These are phyloP conservation scores for Aspergillus nomiae DNA, from an alignment of 2,329 filamentous ascomycete species.

Conservation along the genomic window DNA sequence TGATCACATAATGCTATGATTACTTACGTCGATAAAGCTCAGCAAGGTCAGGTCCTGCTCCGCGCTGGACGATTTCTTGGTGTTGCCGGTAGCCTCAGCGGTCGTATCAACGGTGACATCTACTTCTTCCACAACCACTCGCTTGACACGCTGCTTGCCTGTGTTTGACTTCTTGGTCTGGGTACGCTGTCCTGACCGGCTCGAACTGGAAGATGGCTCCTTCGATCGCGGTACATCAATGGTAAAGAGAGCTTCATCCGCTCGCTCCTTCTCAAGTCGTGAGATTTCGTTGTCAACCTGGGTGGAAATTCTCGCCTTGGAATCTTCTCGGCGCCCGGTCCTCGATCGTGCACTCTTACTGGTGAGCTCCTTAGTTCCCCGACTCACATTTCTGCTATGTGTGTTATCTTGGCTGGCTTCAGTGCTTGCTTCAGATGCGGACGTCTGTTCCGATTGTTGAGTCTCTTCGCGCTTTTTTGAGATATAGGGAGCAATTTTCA, in stretches of 20 bases:
- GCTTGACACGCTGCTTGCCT: constrained; percentile 43
- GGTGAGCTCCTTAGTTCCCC: constrained; percentile 32
- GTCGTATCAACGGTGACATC: constrained; percentile 33
- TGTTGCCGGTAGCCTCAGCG: constrained; percentile 28
- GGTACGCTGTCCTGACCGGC: constrained; percentile 22
- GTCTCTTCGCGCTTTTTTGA: constrained; percentile 32
- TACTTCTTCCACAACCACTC: constrained; percentile 38
- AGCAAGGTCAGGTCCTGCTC: constrained; percentile 54
- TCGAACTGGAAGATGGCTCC: constrained; percentile 24
- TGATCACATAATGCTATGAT: background rate
- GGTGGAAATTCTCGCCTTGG: constrained; percentile 32
- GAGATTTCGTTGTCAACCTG: constrained; percentile 41
- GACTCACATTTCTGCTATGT: constrained; percentile 29
- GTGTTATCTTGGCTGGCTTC: constrained; percentile 37
- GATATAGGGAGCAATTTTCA: constrained; percentile 24
- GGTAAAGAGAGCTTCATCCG: constrained; percentile 42
- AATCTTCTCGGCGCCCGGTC: constrained; percentile 28
- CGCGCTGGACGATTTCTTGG: constrained; percentile 26
- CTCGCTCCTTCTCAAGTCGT: constrained; percentile 38
- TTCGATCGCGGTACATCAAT: constrained; percentile 32
- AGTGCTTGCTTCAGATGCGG: constrained; percentile 26
- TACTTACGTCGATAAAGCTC: constrained; percentile 54
- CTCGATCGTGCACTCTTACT: constrained; percentile 32
- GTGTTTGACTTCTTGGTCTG: constrained; percentile 37
- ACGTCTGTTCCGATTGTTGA: constrained; percentile 28